Base-by-base conservation (phyloP, 208 protist genomes). In the Crithidia sp. region DNA sequence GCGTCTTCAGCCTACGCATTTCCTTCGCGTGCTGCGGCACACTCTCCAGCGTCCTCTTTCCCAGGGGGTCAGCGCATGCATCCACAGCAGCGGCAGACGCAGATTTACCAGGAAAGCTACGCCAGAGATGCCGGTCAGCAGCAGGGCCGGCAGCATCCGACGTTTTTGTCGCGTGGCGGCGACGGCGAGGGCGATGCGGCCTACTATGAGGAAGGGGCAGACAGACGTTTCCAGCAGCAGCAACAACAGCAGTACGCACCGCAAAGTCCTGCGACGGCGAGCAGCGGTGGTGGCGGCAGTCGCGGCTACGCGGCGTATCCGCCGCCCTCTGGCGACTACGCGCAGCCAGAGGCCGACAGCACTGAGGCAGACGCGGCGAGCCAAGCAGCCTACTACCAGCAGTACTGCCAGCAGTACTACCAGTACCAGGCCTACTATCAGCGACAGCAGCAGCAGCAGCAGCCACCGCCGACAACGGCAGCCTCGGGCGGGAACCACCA, bases 361-460 rank as follows among this genome's bases (percentile, higher is more conserved):
- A 9, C 63, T 3, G 63, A 68, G 2, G 63, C 43, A 3, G 54
- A 54, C 28, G 64, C 70, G 49, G 52, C 60, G 68, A 75, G 40
- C 45, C n/a, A 56, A 50, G 58, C 68, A 19, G 28, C 58, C 17
- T 54, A 53, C 50, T 82, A 74, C 41, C 65, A 87, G 28, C 69
- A 87, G 19, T 62, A 67, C 40, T 74, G 73, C 43, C 70, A 75
- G 2, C 59, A 68, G 41, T 59, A 84, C 49, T 71, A 81, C 50
- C 65, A 69, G 14, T 55, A 79, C 45, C 68, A 84, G 17, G 9
- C 59, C 45, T 45, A 63, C 67, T 67, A 55, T 10, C 77, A 77
- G 37, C 71, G 74, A 16, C 61, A 81, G 16, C n/a, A n/a, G n/a
- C n/a, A n/a, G n/a, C n/a, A n/a, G n/a, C 49, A 50, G n/a, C 65